Evolutionary conservation across 225 moss, liverwort and hornwort genomes (phyloP), one percentile per base, ranked within the genome.

Genomic region (Physcomitrium patens): DNA sequence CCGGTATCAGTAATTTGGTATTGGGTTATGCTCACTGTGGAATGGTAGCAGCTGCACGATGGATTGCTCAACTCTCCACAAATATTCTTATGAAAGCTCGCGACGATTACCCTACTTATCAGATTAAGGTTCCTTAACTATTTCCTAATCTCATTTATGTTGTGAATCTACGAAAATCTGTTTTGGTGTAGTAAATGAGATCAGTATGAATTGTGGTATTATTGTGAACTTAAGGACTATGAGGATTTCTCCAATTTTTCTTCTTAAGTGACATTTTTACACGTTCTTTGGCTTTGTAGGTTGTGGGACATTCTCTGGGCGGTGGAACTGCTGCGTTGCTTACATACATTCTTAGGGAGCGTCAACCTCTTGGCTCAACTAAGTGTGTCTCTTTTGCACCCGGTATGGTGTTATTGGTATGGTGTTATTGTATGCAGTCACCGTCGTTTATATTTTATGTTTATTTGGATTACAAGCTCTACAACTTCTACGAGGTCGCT

Each of bases 21-120:
- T 71, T 99, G 70, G 97, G 97, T 11, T 99, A 99, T 79, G 97
- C 97, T 19, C 97, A 99, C 79, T 99, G 97, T 80, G 97, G 97
- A 77, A 99, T 99, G 97, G 97, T 99, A 72, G 97, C 97, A 49
- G 97, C 97, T 53, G 97, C 97, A 11, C 85, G 97, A 48, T 99
- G 97, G 97, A 99, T 99, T 80, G 92, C 91, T 17, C 90, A 99
- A 81, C 85, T 86, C 42, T 91, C 97, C 20, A 81, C 90, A 14
- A 81, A 87, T 42, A 84, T 87, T 74, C 92, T 99, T 31, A 80
- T 86, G 79, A 87, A 99, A 77, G 93, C 97, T 37, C 85, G 82
- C 47, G 83, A 46, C 59, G 93, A 94, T 64, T 85, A 93, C 65
- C 97, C 97, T 76, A 80, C 81, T 23, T 99, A 93, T 71, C 86